Base-by-base conservation (phyloP, 169 alveolate genomes). In the Plasmodium chabaudi region DNA sequence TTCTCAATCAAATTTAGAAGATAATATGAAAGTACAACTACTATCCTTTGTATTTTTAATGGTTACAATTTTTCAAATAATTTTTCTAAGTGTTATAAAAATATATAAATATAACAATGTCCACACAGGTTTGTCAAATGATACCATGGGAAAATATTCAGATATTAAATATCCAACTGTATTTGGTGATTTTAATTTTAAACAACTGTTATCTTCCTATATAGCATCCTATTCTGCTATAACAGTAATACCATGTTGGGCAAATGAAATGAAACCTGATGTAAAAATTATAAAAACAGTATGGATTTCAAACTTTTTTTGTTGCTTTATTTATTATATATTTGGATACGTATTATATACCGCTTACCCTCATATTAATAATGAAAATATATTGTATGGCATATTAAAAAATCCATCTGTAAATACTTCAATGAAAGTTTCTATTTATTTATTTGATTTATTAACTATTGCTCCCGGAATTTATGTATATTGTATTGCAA, bases 211-310 rank as follows among this genome's bases (percentile, higher is more conserved):
- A 21, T 82, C 90, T 39, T 88, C 94, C 17, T 94, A 92, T 70
- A 93, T 94, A 64, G 91, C 93, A 46, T 89, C 93, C 64, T 94
- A 89, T 72, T 90, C 91, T 60, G 65, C 93, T 21, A 88, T 94
- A 27, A 90, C 94, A 46, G 87, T 87, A 9, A 88, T 92, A 3
- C 96, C 96, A 13, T 92, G 94, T 47, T 94, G 96, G 96, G 96
- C 94, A 34, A 94, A 94, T 64, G 96, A 94, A 72, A 92, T 94
- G 94, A 94, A 90, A 5, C 49, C 86, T 49, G 94, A 94, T 44
- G 96, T 94, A 44, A 94, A 94, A 73, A 89, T 90, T 49, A 73
- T 74, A 34, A 74, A 72, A 51, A 92, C 90, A 1, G 88, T 94
- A 44, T 92, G 96, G 96, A 56, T 90, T 12, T 89, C 94, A 57